Evolutionary conservation across 495 filamentous ascomycete species (phyloP), one percentile per base, ranked within the genome.

Genomic region (Usnea hakonensis): DNA sequence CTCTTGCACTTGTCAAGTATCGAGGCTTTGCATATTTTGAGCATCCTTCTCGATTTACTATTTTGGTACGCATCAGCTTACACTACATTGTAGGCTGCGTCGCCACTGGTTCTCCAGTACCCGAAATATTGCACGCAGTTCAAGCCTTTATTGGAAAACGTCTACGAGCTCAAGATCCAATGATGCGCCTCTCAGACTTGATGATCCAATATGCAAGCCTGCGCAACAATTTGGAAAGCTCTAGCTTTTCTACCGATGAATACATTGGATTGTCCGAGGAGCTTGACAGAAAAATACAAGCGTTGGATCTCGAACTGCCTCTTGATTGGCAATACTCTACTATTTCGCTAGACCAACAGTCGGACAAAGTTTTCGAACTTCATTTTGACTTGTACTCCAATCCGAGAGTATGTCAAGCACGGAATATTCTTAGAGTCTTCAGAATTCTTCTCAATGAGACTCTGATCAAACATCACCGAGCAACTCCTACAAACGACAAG

Each of bases 401-500:
- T 58, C 65, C 68, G 21, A 58, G 54, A 32, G 46, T 70, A 11
- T 63, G 61, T 37, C 67, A 72, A 43, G 61, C 60, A 32, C 65
- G 68, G 62, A 75, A 76, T 58, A 52, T 72, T 5, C 19, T 66
- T 19, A 60, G 74, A 21, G 11, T 71, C 5, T 53, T 65, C 1
- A 63, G 74, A 26, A 73, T 75, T 54, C 58, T 74, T 11, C 65
- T 76, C 2, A 70, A 72, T 56, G 69, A 74, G 21, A 36, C 62
- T 21, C 48, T 69, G 10, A 35, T 52, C 19, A 53, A 36, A 3
- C 10, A 21, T 37, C 26, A 50, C 26, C 37, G 14, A 4, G 28
- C 32, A 9, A 37, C 57, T 16, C n/a, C 40, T 48, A 48, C 28
- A 35, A 23, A 10, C 11, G 21, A 33, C 56, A 36, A 30, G 16